Percentiles rank a stretch among this genome's conserved stretches.
These are phyloP conservation scores for Pythium pyrilobum DNA, from an alignment of 352 stramenopile species.

Conservation along the genomic window DNA sequence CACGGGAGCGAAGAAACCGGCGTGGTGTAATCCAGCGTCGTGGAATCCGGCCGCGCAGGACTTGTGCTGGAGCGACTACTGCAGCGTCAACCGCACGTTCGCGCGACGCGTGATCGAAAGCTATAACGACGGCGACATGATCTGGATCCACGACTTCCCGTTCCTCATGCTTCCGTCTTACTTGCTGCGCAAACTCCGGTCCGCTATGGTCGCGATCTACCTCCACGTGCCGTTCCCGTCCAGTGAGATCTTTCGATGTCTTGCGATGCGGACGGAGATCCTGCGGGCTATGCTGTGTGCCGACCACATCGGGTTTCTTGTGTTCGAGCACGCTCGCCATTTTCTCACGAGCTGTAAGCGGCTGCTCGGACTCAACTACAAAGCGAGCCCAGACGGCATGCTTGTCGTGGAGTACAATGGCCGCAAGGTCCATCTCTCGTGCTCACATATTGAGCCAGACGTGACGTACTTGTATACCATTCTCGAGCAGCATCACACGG, in stretches of 20 bases:
- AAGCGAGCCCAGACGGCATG: conserved; percentile 77
- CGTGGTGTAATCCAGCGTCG: conserved; percentile 59
- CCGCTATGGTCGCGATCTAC: conserved; percentile 95
- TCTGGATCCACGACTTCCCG: conserved; percentile 99
- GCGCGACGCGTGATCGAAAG: conserved; percentile 47
- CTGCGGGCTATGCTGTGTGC: conserved; percentile 87
- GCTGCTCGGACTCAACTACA: conserved; percentile 94
- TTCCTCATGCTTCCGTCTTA: conserved; percentile 97
- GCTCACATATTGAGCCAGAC: conserved; percentile 96
- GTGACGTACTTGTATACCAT: conserved; percentile 63
- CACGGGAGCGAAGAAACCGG: background rate
- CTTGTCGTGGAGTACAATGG: conserved; percentile 95
- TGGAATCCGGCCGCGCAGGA: conserved; percentile 78
- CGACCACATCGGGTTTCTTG: conserved; percentile 92
- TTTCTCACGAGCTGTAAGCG: conserved; percentile 91
- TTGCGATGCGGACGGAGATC: conserved; percentile 88
- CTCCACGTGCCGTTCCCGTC: conserved; percentile 98
- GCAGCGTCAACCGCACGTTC: conserved; percentile 58
- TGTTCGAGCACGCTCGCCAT: conserved; percentile 92
- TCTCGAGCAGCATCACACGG: conserved; percentile 38
- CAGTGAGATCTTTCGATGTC: conserved; percentile 97
- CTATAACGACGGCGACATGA: conserved; percentile 79
- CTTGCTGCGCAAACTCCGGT: conserved; percentile 87
- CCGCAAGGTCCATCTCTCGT: conserved; percentile 93
- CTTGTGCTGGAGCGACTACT: conserved; percentile 75